Conservation (phyloP, 306 rosid species). For the Begonia loranthoides region DNA sequence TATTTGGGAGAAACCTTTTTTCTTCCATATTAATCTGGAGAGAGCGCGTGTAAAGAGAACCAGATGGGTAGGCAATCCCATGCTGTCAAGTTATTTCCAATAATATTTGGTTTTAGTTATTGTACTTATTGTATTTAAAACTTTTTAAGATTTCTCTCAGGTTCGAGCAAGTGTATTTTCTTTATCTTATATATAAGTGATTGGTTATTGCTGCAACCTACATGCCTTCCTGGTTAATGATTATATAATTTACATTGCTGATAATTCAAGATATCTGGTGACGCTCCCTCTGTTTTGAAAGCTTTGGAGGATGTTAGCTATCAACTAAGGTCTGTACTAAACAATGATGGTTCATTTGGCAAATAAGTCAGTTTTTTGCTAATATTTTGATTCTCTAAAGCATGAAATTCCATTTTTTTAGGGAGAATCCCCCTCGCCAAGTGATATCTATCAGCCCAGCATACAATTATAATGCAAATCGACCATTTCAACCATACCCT, state of each 20-base stretch:
- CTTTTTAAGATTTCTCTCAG: no score
- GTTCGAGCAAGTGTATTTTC: no score
- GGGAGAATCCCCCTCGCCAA: slow-evolving; percentile 88
- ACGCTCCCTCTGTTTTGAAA: slow-evolving; percentile 61
- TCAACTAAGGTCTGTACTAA: slow-evolving; percentile 61
- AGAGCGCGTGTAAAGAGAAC: no score
- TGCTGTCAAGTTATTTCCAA: not conserved
- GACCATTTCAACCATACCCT: slow-evolving; percentile 50
- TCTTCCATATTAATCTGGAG: no score
- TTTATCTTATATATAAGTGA: not conserved
- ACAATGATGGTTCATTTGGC: not conserved
- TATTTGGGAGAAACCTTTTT: no score
- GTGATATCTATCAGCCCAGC: slow-evolving; percentile 89
- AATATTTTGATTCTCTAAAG: slow-evolving; percentile 5
- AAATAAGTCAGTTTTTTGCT: slow-evolving; percentile 8
- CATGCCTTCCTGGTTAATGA: no score
- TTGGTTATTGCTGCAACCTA: not conserved
- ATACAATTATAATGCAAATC: slow-evolving; percentile 52
- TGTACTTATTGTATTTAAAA: no score
- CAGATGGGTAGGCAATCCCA: no score
- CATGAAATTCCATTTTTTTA: slow-evolving; percentile 12
- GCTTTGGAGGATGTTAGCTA: slow-evolving; percentile 80
- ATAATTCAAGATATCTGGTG: slow-evolving; percentile 57
- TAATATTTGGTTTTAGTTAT: not conserved
- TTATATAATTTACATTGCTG: no score